Percentiles rank a stretch among this genome's conserved stretches.
These are phyloP conservation scores for Parafenestella ontariensis DNA, from an alignment of 2,329 filamentous ascomycete species.

Conservation along the genomic window DNA sequence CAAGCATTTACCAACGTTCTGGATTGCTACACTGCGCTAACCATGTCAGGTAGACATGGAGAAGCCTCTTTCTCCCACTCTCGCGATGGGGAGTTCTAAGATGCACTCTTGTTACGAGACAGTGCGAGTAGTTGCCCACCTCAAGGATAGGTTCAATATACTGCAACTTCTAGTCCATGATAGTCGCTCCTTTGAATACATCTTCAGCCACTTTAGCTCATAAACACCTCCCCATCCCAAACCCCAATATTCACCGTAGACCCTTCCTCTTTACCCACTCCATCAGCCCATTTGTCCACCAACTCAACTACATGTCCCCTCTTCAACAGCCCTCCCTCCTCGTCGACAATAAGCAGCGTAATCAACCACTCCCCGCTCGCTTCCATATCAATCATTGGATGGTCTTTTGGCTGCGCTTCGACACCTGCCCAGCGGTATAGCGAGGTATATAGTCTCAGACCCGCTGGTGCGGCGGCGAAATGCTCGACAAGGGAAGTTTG, in stretches of 20 bases:
- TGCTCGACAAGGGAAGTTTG: neutral
- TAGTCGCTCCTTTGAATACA: too few species aligned
- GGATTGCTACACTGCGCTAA: neutral
- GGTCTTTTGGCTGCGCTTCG: slow-evolving; percentile 22
- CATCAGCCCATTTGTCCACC: slow-evolving; percentile 5
- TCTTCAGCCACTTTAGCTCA: neutral
- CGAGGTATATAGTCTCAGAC: slow-evolving; percentile 1
- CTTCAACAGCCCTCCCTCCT: slow-evolving; percentile 1
- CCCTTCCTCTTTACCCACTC: neutral
- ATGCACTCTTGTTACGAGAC: too few species aligned
- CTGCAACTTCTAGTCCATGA: too few species aligned
- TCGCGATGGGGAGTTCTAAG: too few species aligned
- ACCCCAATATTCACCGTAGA: neutral
- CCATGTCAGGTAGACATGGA: neutral
- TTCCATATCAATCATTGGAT: slow-evolving; percentile 17
- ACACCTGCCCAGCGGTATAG: slow-evolving; percentile 15
- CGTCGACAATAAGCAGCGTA: slow-evolving; percentile 8
- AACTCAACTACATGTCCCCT: slow-evolving; percentile 5
- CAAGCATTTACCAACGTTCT: neutral
- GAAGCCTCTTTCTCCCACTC: neutral
- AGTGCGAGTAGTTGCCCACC: too few species aligned
- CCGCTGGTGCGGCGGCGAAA: neutral
- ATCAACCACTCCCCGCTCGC: slow-evolving; percentile 17
- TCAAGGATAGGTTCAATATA: too few species aligned
- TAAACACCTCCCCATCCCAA: slow-evolving; percentile 8